Conservation (phyloP, 2,329 filamentous ascomycete species). For the Pseudogymnoascus verrucosus region DNA sequence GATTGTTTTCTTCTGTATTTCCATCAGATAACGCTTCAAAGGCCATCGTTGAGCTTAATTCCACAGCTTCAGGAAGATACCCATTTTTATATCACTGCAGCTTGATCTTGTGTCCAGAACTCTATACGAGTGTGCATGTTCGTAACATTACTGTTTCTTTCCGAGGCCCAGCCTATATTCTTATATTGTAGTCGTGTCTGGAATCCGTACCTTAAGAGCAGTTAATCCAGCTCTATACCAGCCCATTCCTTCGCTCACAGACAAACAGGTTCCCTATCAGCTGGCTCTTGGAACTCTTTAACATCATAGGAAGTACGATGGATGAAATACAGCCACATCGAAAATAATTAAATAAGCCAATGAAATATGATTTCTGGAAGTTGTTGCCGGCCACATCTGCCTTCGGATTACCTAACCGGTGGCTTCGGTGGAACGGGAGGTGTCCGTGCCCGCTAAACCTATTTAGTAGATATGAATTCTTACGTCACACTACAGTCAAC, state of each 20-base stretch:
- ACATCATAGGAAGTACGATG: not conserved
- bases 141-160: not conserved
- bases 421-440: not conserved
- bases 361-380: not conserved
- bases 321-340: not conserved
- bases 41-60: not conserved
- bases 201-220: not conserved
- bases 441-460: not conserved
- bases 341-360: not conserved
- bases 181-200: not conserved
- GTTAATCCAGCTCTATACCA: not conserved
- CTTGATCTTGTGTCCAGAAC: not conserved
- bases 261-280: not conserved
- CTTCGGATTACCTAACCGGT: not conserved
- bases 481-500: not conserved
- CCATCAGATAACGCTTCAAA: not conserved
- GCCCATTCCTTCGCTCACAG: not conserved
- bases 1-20: not conserved
- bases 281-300: not conserved
- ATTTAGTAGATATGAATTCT: not conserved
- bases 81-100: not conserved
- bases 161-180: not conserved
- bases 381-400: not conserved
- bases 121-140: not conserved
- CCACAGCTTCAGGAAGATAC: not conserved